Evolutionary conservation across 2,329 filamentous ascomycete species (phyloP), one percentile per base, ranked within the genome.

Genomic region (Alternaria panax): DNA sequence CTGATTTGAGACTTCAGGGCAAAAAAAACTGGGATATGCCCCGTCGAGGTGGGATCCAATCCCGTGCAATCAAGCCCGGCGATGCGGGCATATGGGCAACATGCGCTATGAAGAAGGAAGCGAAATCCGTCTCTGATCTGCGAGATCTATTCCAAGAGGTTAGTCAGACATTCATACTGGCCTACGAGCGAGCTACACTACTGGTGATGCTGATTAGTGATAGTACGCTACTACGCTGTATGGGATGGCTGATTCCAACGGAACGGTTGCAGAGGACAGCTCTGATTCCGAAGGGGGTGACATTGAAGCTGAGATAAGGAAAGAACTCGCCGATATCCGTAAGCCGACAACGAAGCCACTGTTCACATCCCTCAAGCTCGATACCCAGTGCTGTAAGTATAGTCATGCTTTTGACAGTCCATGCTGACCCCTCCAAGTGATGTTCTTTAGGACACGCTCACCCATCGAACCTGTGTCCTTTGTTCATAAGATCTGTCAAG

Each of bases 1-100:
- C 69, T 75, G 57, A 74, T 54, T 38, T 54, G 34, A 22, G 20
- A 43, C 7, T 11, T 22, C 51, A 81, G 79, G 76, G 74, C 16
- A 82, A 79, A 70, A 82, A 79, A 70, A 75, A 79, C 67, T 82
- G 81, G 81, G 75, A 73, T 20, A 74, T 76, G 60, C 79, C 79
- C 38, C 74, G 74, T 54, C 76, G 75, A 12, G 71, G 65, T 34
- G 71, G 64, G 27, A 66, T 69, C 32, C 71, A 78, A 48, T 62
- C 54, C 47, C 74, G 72, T 12, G 67, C 67, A 32, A 83, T 93
- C 47, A 86, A 91, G 67, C 81, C 89, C 5, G 90, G 90, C 5
- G 90, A 93, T 70, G 81, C 84, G 52, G 91, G 91, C 5, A 88
- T 94, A 59, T 94, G 90, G 90, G 88, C 89, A 27, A 93, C 91